Evolutionary conservation across 345 rosid genomes (phyloP).

Genomic region (Arabis alpina): DNA sequence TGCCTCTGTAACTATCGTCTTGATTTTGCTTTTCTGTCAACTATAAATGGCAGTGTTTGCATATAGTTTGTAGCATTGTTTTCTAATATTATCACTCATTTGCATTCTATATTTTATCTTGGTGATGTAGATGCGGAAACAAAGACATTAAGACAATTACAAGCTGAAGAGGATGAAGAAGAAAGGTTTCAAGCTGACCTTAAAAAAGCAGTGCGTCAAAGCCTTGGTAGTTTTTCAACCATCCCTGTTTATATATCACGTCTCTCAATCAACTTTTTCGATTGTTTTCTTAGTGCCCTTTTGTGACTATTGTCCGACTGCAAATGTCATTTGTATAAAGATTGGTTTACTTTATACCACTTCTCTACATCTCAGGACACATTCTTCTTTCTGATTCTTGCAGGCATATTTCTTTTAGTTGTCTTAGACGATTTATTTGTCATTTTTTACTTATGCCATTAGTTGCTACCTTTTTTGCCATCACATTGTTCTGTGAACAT

Average conservation of each 20-base stretch:
- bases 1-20: constrained; percentile 9
- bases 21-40: constrained; percentile 15
- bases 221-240: constrained; percentile 65
- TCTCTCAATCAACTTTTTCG: too few relatives aligned
- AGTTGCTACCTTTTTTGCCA: constrained; percentile 3
- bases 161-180: constrained; percentile 87
- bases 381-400: too few relatives aligned
- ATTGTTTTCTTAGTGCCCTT: constrained; percentile 5
- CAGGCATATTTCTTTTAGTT: too few relatives aligned
- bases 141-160: constrained; percentile 75
- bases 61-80: neutral
- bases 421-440: neutral
- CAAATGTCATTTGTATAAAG: constrained; percentile 13
- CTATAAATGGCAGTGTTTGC: neutral
- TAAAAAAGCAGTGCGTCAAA: constrained; percentile 78
- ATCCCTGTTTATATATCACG: constrained; percentile 22
- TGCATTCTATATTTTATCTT: constrained; percentile 33
- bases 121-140: constrained; percentile 53
- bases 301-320: constrained; percentile 18
- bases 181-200: constrained; percentile 96
- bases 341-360: constrained; percentile 1
- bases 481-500: constrained; percentile 18
- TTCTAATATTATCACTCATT: too few relatives aligned
- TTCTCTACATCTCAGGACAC: constrained; percentile 11
- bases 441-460: constrained; percentile 7